Base-by-base conservation (phyloP, 306 rosid genomes). In the Castanea sativa region DNA sequence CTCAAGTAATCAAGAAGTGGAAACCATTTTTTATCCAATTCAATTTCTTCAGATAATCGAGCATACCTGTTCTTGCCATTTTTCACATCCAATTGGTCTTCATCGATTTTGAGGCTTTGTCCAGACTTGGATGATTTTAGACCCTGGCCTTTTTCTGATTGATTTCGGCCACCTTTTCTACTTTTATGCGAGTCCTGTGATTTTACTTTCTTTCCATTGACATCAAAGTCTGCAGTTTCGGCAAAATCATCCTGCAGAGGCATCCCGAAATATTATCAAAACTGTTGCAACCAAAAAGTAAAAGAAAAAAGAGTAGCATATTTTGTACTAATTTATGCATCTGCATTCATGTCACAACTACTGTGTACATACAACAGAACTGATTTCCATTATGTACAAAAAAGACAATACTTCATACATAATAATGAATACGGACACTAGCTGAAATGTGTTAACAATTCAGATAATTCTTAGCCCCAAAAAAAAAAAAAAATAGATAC, bases 1-100 rank as follows among this genome's bases (percentile, higher is more conserved):
- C 89, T 84, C 18, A 95, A 88, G 80, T 95, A 93, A 86, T 95
- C 98, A 80, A 95, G 91, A 77, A 95, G 99, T 8, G 99, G 99
- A 41, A 90, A 64, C 97, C 97, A 95, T 78, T 85, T 91, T 85
- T 69, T 80, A 70, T 95, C 98, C 89, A 91, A 77, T 61, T 43
- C 73, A 74, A 95, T 92, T 80, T 91, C 94, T 73, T 93, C 97
- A 0, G 88, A 85, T 81, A 95, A 82, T 73, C 59, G 89, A 11
- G 97, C 93, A 84, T 89, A 95, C 75, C 85, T 91, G 27, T 75
- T 71, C 57, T 75, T 72, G 3, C 41, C 41, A 21, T 76, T 78
- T 82, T 29, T 69, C 58, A 63, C 77, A 65, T 79, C 77, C 32
- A 76, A 61, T 60, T 45, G 55, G 61, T 61, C 73, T 35, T 64